Conservation (phyloP, 2,329 filamentous ascomycete species). For the Aspergillus viridinutans region DNA sequence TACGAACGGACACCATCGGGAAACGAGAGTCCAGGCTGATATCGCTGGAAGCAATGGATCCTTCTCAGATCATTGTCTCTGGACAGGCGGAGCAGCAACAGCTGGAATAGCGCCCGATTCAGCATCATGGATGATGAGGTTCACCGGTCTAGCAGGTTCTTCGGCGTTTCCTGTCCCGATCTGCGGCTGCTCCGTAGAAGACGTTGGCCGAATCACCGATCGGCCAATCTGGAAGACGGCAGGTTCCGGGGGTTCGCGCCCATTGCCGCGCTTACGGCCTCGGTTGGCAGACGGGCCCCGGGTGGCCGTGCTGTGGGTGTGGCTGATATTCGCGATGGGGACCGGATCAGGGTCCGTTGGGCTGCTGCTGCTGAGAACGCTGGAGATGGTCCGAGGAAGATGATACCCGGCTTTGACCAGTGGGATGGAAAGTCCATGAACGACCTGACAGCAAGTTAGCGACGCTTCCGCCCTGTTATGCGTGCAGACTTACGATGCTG, state of each 20-base stretch:
- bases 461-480: neutral
- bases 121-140: constrained; percentile 18
- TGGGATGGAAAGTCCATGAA: constrained; percentile 79
- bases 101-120: neutral
- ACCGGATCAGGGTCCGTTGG: constrained; percentile 26
- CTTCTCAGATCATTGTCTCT: neutral
- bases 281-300: constrained; percentile 13
- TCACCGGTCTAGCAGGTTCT: constrained; percentile 33
- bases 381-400: constrained; percentile 44
- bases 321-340: constrained; percentile 21
- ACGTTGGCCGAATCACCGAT: constrained; percentile 18
- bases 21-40: neutral
- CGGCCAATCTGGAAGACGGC: constrained; percentile 26
- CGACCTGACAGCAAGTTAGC: constrained; percentile 47
- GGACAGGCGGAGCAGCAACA: neutral
- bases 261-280: constrained; percentile 22
- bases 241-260: constrained; percentile 12
- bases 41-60: neutral
- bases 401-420: constrained; percentile 50
- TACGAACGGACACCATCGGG: neutral
- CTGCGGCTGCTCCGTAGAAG: constrained; percentile 15
- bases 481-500: constrained; percentile 61
- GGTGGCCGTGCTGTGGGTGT: constrained; percentile 34
- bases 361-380: constrained; percentile 41
- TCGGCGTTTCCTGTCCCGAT: constrained; percentile 19